Evolutionary conservation across 2,329 filamentous ascomycete species (phyloP), one percentile per base, ranked within the genome.

Genomic region (Colletotrichum limetticola): DNA sequence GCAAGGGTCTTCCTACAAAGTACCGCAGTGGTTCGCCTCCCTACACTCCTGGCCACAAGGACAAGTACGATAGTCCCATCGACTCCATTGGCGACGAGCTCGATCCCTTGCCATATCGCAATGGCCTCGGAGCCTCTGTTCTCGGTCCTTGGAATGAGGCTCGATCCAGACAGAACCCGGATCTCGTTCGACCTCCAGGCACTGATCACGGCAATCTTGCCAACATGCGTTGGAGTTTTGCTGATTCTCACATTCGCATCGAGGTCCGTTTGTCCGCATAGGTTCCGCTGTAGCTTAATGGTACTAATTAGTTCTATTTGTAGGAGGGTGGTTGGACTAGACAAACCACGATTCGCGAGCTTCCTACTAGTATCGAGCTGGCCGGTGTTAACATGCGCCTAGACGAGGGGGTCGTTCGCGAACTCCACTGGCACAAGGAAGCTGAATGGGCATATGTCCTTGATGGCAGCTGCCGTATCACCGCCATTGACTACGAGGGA

Each of bases 301-400:
- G 32, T 32, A 5, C 56, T 66, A 1, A 73, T 28, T 5, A 35
- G 3, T 4, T 11, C 4, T 3, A 3, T 9, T 3, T 68, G 52
- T 70, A 94, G 86, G 92, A 94, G 81, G 92, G 91, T 59, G 92
- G 93, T 66, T 95, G 93, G 93, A 93, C 93, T 1, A 87, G 93
- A 32, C 91, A 95, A 81, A 94, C 92, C 1, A 94, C 91, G 3
- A 83, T 91, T 19, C 87, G 90, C 37, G 91, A 93, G 80, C 85
- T 94, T 3, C 87, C 89, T 57, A 88, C 88, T 4, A 92, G 91
- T 75, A 86, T 90, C n/a, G 91, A 94, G 78, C 87, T 95, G 59
- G 93, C 93, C 2, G 91, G 91, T 49, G 93, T 95, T 68, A 94
- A 95, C 80, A 95, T 95, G 93, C 89, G 93, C n/a, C 88, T 95